These are phyloP conservation scores for Pestalotiopsis sp. DNA, from an alignment of 2,329 filamentous ascomycete species.

Conservation along the genomic window DNA sequence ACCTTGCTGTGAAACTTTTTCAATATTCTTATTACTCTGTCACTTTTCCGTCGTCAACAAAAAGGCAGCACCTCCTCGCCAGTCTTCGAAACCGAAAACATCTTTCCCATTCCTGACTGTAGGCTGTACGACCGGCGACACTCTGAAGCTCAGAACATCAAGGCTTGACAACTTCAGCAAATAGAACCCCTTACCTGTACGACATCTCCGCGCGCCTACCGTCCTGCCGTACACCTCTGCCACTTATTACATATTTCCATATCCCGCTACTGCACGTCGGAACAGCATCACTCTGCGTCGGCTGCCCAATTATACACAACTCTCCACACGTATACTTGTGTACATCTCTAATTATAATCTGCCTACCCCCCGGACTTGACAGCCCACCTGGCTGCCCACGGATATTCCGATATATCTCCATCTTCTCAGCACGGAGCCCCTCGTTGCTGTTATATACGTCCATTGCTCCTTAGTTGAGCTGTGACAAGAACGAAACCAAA, in stretches of 20 bases:
- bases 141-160: no score
- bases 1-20: constrained; percentile 1
- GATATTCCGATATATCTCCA: not conserved
- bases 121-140: no score
- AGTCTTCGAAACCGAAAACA: not conserved
- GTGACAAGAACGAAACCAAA: not conserved
- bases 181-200: no score
- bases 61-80: not conserved
- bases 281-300: not conserved
- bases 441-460: not conserved
- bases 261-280: not conserved
- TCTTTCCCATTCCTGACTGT: not conserved
- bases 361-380: not conserved
- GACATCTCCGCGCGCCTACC: not conserved
- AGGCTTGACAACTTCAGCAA: no score
- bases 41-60: not conserved
- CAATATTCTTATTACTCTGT: not conserved
- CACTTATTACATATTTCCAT: not conserved
- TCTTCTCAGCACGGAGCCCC: not conserved
- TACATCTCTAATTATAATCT: not conserved
- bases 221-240: not conserved
- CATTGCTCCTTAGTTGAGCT: not conserved
- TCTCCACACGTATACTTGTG: not conserved
- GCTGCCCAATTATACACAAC: no score
- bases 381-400: not conserved